These are phyloP conservation scores for Athelia sp. DNA, from an alignment of 1,284 basidiomycete species.

Conservation along the genomic window DNA sequence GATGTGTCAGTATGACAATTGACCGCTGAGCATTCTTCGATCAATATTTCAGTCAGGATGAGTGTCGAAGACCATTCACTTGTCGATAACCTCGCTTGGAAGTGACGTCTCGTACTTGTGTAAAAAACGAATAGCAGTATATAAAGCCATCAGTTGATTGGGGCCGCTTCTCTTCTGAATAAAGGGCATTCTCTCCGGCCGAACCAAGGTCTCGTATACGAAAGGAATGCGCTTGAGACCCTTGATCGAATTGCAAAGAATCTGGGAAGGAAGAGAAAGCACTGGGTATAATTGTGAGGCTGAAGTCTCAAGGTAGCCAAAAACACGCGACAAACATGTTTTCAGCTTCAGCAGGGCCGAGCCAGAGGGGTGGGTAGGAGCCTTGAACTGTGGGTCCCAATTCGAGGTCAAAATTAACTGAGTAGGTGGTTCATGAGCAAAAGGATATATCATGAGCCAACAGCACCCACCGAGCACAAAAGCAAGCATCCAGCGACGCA, in stretches of 20 bases:
- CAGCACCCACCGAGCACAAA: slow-evolving; percentile 64
- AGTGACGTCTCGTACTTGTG: slow-evolving; percentile 62
- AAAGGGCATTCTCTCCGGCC: slow-evolving; percentile 12
- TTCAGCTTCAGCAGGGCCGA: slow-evolving; percentile 66
- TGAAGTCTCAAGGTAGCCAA: slow-evolving; percentile 2
- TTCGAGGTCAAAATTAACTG: slow-evolving; percentile 87
- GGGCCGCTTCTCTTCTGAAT: slow-evolving; percentile 15
- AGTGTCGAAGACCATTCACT: slow-evolving; percentile 41
- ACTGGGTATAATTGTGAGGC: slow-evolving; percentile 36
- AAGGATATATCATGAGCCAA: background rate
- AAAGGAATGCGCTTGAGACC: slow-evolving; percentile 71
- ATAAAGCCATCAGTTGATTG: slow-evolving; percentile 53
- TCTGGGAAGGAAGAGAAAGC: slow-evolving; percentile 96
- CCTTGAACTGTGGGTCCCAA: slow-evolving; percentile 80
- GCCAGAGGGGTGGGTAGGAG: slow-evolving; percentile 57
- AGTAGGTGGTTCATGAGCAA: slow-evolving; percentile 12
- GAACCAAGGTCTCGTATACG: slow-evolving; percentile 47
- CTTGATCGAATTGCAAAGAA: slow-evolving; percentile 76
- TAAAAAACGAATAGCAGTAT: slow-evolving; percentile 84
- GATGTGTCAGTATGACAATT: slow-evolving; percentile 82
- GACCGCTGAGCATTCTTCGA: slow-evolving; percentile 61
- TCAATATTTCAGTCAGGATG: background rate
- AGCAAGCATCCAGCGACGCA: slow-evolving; percentile 77
- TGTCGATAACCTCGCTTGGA: slow-evolving; percentile 86
- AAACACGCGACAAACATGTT: slow-evolving; percentile 68